Evolutionary conservation across 179 eudicot species (phyloP).

Genomic region (Silene coronaria): DNA sequence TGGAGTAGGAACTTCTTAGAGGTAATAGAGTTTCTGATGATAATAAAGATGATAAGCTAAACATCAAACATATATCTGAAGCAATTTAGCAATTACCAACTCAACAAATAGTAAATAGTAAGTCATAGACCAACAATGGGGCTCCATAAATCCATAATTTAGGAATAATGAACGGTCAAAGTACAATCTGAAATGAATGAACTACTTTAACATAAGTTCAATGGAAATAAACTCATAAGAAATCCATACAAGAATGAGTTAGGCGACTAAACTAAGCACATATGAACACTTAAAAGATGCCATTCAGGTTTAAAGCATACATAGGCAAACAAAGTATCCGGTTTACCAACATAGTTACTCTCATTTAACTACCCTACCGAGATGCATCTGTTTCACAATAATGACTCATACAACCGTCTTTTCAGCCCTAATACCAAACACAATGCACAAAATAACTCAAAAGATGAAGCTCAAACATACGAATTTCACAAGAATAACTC

Average conservation of each 20-base stretch:
- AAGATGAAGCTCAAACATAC: neutral
- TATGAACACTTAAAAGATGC: neutral
- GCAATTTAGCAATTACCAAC: neutral
- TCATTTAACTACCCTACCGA: neutral
- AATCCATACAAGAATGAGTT: neutral
- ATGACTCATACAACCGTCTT: neutral
- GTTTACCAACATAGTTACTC: neutral
- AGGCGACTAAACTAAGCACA: neutral
- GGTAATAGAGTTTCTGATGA: neutral
- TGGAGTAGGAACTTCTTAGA: neutral
- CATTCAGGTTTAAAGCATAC: neutral
- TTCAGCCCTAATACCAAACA: neutral
- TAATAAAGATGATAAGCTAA: neutral
- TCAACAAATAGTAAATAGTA: neutral
- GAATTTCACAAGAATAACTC: neutral
- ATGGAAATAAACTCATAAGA: neutral
- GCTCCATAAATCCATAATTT: neutral
- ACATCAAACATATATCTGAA: neutral
- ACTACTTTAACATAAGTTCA: neutral
- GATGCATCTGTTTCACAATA: neutral
- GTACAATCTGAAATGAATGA: neutral
- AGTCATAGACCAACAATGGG: too few relatives aligned
- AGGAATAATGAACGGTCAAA: neutral
- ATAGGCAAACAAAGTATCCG: neutral
- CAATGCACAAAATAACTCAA: neutral